Conservation (phyloP, 2,329 filamentous ascomycete species). For the Hirsutella minnesotensis region DNA sequence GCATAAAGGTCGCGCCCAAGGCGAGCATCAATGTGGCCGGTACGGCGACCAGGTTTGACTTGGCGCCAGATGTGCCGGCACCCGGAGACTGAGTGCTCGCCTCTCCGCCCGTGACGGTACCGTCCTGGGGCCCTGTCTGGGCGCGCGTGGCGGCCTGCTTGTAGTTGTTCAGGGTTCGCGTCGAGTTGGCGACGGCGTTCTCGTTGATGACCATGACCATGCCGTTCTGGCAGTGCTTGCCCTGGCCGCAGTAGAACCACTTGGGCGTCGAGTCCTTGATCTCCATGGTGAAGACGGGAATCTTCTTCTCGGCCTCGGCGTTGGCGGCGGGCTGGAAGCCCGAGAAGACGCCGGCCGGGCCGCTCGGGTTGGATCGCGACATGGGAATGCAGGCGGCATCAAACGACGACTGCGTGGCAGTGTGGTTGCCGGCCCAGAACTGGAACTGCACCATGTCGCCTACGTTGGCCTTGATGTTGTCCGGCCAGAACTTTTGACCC, state of each 20-base stretch:
- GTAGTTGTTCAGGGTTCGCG: slow-evolving; percentile 16
- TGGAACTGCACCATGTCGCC: slow-evolving; percentile 59
- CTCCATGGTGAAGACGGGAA: slow-evolving; percentile 59
- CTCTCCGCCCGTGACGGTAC: not conserved
- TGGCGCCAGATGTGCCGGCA: slow-evolving; percentile 9
- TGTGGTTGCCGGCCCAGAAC: slow-evolving; percentile 61
- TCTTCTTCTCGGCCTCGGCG: slow-evolving; percentile 31
- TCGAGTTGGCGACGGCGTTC: slow-evolving; percentile 28
- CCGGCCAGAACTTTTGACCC: slow-evolving; percentile 49
- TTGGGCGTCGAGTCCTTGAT: slow-evolving; percentile 59
- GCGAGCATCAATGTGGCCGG: slow-evolving; percentile 30
- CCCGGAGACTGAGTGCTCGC: slow-evolving; percentile 2
- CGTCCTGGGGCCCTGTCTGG: not conserved
- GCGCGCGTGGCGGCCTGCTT: not conserved
- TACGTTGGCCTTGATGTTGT: slow-evolving; percentile 48
- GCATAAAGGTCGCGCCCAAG: slow-evolving; percentile 30
- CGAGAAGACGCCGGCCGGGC: slow-evolving; percentile 52
- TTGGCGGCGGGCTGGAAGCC: slow-evolving; percentile 55
- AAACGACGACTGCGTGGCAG: slow-evolving; percentile 66
- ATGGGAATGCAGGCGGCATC: slow-evolving; percentile 58
- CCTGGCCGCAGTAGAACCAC: slow-evolving; percentile 71
- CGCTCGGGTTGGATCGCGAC: slow-evolving; percentile 34
- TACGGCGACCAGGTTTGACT: slow-evolving; percentile 19
- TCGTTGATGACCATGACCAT: slow-evolving; percentile 71
- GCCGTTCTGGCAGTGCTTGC: slow-evolving; percentile 59